Evolutionary conservation across 805 yeast genomes (phyloP).

Genomic region (Ogataea polymorpha): DNA sequence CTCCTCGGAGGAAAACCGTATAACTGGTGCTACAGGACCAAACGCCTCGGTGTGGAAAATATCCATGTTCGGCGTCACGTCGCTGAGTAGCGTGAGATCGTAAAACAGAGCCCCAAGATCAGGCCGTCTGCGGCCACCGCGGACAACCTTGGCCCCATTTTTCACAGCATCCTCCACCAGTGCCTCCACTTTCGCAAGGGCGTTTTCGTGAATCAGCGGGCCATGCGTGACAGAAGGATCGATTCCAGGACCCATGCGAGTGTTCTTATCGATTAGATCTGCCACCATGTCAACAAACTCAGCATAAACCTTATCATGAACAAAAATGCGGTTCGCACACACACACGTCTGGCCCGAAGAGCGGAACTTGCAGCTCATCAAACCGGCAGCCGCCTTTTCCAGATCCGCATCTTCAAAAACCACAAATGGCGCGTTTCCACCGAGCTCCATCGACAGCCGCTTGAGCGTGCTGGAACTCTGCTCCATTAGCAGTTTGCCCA

Average conservation of each 20-base stretch:
- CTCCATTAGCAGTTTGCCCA: conserved; percentile 63
- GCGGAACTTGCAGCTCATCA: conserved; percentile 63
- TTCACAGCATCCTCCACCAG: conserved; percentile 62
- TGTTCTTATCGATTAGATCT: conserved; percentile 38
- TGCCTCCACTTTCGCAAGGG: conserved; percentile 53
- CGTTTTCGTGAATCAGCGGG: conserved; percentile 60
- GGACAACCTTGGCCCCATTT: conserved; percentile 56
- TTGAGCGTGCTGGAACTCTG: conserved; percentile 61
- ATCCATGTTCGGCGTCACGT: conserved; percentile 53
- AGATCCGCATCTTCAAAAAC: conserved; percentile 70
- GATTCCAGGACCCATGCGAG: conserved; percentile 61
- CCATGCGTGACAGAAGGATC: conserved; percentile 62
- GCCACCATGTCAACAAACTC: conserved; percentile 49
- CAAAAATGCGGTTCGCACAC: conserved; percentile 67
- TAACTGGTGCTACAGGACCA: conserved; percentile 73
- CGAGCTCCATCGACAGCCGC: conserved; percentile 69
- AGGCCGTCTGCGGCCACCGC: conserved; percentile 56
- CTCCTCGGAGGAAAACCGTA: conserved; percentile 52
- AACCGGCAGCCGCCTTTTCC: conserved; percentile 59
- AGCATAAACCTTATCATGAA: conserved; percentile 60
- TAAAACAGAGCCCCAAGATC: conserved; percentile 66
- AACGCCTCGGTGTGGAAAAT: conserved; percentile 66
- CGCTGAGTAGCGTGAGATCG: conserved; percentile 60
- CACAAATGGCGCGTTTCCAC: conserved; percentile 79
- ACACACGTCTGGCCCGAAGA: conserved; percentile 80